Evolutionary conservation across 2,329 filamentous ascomycete genomes (phyloP).

Genomic region (Pyrenochaeta sp.): DNA sequence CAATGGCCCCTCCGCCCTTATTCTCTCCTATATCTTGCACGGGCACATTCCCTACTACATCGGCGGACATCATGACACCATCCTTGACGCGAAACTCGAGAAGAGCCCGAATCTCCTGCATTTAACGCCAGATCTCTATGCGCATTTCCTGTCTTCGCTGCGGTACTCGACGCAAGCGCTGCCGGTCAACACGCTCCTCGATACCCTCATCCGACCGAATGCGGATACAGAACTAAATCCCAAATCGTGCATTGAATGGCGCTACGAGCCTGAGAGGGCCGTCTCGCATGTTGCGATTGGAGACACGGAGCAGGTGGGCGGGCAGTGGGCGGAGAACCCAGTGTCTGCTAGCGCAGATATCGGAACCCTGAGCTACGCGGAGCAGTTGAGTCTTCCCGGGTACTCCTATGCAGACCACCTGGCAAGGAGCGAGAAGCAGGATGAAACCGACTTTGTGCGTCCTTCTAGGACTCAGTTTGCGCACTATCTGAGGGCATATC

Average conservation of each 20-base stretch:
- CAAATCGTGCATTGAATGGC: slow-evolving; percentile 64
- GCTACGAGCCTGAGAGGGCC: slow-evolving; percentile 58
- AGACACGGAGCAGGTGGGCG: slow-evolving; percentile 60
- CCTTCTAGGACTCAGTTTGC: slow-evolving; percentile 64
- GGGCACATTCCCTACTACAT: slow-evolving; percentile 67
- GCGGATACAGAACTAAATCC: slow-evolving; percentile 65
- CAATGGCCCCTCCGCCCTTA: slow-evolving; percentile 69
- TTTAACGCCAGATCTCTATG: slow-evolving; percentile 60
- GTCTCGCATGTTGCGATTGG: slow-evolving; percentile 65
- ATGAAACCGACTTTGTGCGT: slow-evolving; percentile 60
- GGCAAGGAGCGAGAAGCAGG: slow-evolving; percentile 48
- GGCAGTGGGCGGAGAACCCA: slow-evolving; percentile 67
- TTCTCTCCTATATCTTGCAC: slow-evolving; percentile 70
- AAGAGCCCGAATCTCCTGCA: slow-evolving; percentile 58
- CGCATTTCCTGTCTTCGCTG: slow-evolving; percentile 66
- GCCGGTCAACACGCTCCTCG: slow-evolving; percentile 67
- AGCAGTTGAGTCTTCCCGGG: slow-evolving; percentile 67
- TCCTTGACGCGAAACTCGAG: slow-evolving; percentile 65
- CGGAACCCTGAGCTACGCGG: slow-evolving; percentile 68
- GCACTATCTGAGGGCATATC: slow-evolving; percentile 64
- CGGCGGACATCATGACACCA: slow-evolving; percentile 64
- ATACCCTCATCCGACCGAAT: slow-evolving; percentile 66
- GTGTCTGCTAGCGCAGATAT: slow-evolving; percentile 64
- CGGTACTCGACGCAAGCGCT: slow-evolving; percentile 69
- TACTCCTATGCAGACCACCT: slow-evolving; percentile 66